Conservation (phyloP, 2,329 filamentous ascomycete species). For the Drechmeria coniospora region DNA sequence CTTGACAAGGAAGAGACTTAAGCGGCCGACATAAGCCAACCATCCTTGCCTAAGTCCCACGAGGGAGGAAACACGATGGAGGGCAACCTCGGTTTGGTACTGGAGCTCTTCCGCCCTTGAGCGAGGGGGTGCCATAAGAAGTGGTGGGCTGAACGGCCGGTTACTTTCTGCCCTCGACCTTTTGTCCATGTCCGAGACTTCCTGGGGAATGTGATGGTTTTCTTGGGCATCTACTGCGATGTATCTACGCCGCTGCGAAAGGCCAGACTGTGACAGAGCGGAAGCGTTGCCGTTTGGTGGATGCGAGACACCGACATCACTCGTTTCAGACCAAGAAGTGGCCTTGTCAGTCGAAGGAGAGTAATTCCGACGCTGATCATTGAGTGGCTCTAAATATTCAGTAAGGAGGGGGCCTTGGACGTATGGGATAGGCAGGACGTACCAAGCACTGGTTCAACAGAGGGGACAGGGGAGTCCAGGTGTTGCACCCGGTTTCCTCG, state of each 20-base stretch:
- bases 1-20: conserved; percentile 54
- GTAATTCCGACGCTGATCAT: conserved; percentile 12
- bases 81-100: conserved; percentile 18
- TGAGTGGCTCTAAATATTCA: conserved; percentile 16
- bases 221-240: background rate
- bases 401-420: conserved; percentile 9
- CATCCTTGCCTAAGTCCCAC: conserved; percentile 15
- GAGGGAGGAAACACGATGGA: conserved; percentile 14
- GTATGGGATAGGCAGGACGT: conserved; percentile 5
- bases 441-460: conserved; percentile 34
- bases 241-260: background rate
- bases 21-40: conserved; percentile 25
- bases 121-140: conserved; percentile 35
- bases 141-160: conserved; percentile 6
- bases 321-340: background rate
- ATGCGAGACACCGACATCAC: too few species aligned
- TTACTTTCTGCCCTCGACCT: background rate
- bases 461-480: conserved; percentile 35
- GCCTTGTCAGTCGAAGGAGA: background rate
- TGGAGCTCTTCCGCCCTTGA: conserved; percentile 17
- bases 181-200: too few species aligned
- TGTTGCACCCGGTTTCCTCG: conserved; percentile 34
- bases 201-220: background rate
- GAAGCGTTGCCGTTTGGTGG: background rate
- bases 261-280: background rate